phyloP scores from a whole-genome alignment of 805 yeast species.

The Zygoascus tannicola region DNA sequence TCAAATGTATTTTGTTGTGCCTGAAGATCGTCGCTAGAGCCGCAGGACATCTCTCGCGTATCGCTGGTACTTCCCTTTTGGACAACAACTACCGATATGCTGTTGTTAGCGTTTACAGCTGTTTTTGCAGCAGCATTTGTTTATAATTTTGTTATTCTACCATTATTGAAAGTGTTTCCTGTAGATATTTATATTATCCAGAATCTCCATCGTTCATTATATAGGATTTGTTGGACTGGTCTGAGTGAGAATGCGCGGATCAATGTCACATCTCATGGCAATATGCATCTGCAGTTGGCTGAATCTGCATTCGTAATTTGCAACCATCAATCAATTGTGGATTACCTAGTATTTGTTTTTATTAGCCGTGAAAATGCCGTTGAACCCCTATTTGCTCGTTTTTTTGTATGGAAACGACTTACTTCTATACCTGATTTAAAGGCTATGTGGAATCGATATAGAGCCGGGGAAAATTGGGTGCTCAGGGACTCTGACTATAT shows the following conservation, averaged over 20 bases:
- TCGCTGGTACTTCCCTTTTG: too few species aligned
- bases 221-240: background rate
- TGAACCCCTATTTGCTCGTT: constrained; percentile 33
- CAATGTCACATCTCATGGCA: constrained; percentile 23
- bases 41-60: too few species aligned
- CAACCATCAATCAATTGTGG: constrained; percentile 64
- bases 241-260: background rate
- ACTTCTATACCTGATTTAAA: constrained; percentile 52
- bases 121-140: background rate
- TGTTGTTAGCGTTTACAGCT: background rate
- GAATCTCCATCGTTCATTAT: background rate
- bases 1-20: too few species aligned
- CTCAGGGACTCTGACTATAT: background rate
- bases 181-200: background rate
- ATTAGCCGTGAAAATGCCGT: constrained; percentile 18
- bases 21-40: too few species aligned
- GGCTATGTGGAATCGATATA: constrained; percentile 38
- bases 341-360: constrained; percentile 45
- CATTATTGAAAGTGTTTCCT: background rate
- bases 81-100: too few species aligned
- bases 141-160: background rate
- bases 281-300: constrained; percentile 18
- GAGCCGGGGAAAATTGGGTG: constrained; percentile 61
- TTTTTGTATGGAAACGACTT: constrained; percentile 61
- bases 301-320: constrained; percentile 32